Conservation (phyloP, 2,329 filamentous ascomycete genomes). For the Hymenoscyphus fructigenus region DNA sequence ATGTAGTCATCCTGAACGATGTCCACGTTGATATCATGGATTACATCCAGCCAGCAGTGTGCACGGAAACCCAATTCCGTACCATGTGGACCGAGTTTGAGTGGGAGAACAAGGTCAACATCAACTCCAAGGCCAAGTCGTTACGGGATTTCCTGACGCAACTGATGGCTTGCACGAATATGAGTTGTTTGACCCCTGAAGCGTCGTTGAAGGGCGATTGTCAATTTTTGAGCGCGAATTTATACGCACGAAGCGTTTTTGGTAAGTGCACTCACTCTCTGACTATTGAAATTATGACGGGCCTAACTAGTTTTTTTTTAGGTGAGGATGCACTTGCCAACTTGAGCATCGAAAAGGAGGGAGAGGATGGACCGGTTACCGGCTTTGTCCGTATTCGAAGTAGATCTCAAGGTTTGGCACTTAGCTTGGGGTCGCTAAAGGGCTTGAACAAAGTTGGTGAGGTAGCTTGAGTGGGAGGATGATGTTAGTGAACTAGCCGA, state of each 20-base stretch:
- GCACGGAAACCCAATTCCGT: slow-evolving; percentile 96
- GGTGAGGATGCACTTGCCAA: slow-evolving; percentile 98
- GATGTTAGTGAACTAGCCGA: slow-evolving; percentile 11
- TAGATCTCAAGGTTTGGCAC: slow-evolving; percentile 88
- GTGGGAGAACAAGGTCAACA: slow-evolving; percentile 99
- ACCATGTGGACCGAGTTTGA: slow-evolving; percentile 99
- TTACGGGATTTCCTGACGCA: slow-evolving; percentile 90
- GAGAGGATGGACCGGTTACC: slow-evolving; percentile 90
- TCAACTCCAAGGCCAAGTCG: slow-evolving; percentile 93
- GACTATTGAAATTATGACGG: not conserved
- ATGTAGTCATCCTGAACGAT: slow-evolving; percentile 97
- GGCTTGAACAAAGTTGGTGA: slow-evolving; percentile 78
- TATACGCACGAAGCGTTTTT: slow-evolving; percentile 96
- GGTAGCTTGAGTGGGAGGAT: slow-evolving; percentile 29
- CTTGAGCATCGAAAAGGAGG: slow-evolving; percentile 95
- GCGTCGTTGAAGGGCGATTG: slow-evolving; percentile 96
- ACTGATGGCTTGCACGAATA: slow-evolving; percentile 97
- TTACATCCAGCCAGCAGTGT: slow-evolving; percentile 96
- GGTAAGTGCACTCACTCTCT: slow-evolving; percentile 59
- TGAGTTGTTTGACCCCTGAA: slow-evolving; percentile 96
- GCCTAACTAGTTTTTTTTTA: slow-evolving; percentile 45
- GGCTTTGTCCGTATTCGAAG: slow-evolving; percentile 98
- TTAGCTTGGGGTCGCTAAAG: slow-evolving; percentile 92
- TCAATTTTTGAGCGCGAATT: slow-evolving; percentile 94
- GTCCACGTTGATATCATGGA: slow-evolving; percentile 99